These are phyloP conservation scores for Wolfiporia cocos DNA, from an alignment of 1,284 basidiomycete genomes.

Conservation along the genomic window DNA sequence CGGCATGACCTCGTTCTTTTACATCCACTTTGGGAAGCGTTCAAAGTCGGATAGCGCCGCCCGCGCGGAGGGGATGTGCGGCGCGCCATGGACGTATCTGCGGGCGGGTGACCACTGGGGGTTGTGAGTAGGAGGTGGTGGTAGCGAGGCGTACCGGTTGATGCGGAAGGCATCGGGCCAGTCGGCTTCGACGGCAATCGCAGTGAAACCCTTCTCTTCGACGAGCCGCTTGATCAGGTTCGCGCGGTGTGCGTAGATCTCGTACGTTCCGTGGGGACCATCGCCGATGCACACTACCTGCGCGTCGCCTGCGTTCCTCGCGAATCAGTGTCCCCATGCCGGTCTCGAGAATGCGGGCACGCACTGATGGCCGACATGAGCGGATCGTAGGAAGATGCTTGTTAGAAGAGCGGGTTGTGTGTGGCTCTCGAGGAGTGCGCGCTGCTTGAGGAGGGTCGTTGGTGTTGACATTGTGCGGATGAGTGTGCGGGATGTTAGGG, in stretches of 20 bases:
- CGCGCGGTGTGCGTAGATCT: slow-evolving; percentile 26
- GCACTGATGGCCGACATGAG: slow-evolving; percentile 19
- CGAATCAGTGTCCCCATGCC: too few species aligned
- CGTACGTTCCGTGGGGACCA: slow-evolving; percentile 25
- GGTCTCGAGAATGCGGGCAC: too few species aligned
- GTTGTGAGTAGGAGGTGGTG: slow-evolving; percentile 1
- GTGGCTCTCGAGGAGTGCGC: slow-evolving; percentile 15
- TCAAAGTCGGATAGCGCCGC: too few species aligned
- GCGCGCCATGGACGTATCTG: slow-evolving; percentile 21
- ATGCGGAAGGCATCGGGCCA: slow-evolving; percentile 25
- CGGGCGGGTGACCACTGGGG: too few species aligned
- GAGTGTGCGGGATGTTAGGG: too few species aligned
- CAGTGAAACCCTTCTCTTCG: slow-evolving; percentile 25
- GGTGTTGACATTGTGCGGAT: not conserved
- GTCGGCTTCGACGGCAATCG: slow-evolving; percentile 25
- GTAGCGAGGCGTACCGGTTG: slow-evolving; percentile 16
- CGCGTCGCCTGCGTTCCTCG: slow-evolving; percentile 17
- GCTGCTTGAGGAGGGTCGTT: slow-evolving; percentile 9
- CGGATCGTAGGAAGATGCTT: slow-evolving; percentile 21
- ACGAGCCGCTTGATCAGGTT: slow-evolving; percentile 25
- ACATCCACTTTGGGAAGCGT: slow-evolving; percentile 28
- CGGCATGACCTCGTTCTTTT: slow-evolving; percentile 26
- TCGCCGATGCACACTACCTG: slow-evolving; percentile 25
- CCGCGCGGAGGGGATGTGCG: too few species aligned
- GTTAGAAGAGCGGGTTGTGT: slow-evolving; percentile 12